These are phyloP conservation scores for Fusarium brachygibbosum DNA, from an alignment of 2,329 filamentous ascomycete genomes.

Conservation along the genomic window DNA sequence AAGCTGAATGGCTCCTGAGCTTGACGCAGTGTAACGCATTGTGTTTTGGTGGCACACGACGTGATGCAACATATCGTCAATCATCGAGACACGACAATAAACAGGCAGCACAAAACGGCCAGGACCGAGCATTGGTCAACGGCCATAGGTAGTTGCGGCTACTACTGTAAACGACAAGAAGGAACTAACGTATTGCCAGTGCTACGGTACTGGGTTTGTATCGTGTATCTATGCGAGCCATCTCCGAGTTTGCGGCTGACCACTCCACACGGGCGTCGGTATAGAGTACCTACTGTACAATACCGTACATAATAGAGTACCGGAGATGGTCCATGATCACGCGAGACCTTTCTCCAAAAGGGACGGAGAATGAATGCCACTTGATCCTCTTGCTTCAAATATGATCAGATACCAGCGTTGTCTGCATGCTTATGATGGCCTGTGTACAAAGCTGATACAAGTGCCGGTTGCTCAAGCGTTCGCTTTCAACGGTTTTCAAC, in stretches of 20 bases:
- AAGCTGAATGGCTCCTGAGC: background rate
- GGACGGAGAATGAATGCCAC: background rate
- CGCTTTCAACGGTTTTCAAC: background rate
- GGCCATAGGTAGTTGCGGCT: background rate
- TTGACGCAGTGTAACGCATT: background rate
- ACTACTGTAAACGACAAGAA: background rate
- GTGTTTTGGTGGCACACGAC: background rate
- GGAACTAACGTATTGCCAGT: background rate
- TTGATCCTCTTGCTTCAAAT: background rate
- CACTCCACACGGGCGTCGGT: background rate
- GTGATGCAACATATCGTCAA: background rate
- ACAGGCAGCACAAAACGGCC: background rate
- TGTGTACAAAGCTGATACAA: background rate
- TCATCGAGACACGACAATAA: background rate
- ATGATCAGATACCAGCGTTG: background rate
- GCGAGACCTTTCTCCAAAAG: constrained; percentile 7
- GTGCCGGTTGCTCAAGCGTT: background rate
- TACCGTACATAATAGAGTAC: too few relatives aligned
- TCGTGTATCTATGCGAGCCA: constrained; percentile 8
- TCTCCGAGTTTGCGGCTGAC: constrained; percentile 5
- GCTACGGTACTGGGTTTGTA: background rate
- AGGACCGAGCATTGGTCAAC: background rate
- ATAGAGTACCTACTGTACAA: background rate
- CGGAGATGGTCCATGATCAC: constrained; percentile 1
- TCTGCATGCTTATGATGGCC: background rate